Conservation (phyloP, 441 rosid species). For the Dalechampia spathulata region DNA sequence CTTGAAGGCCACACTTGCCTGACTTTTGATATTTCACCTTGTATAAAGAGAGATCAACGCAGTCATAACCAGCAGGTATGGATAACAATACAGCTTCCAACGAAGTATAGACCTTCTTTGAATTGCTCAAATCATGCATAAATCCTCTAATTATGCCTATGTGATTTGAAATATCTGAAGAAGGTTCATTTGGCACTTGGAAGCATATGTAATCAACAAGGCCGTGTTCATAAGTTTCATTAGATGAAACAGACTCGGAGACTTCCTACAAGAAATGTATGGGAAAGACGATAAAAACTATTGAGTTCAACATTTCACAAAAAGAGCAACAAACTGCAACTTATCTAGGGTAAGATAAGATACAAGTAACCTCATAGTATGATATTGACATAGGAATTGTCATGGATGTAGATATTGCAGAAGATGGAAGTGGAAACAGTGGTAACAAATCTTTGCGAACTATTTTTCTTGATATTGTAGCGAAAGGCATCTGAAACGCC, state of each 20-base stretch:
- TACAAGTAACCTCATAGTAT: conserved; percentile 54
- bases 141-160: conserved; percentile 65
- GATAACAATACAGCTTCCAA: conserved; percentile 64
- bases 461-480: conserved; percentile 68
- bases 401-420: conserved; percentile 28
- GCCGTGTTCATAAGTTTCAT: conserved; percentile 28
- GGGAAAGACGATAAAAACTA: not conserved
- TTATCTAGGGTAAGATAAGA: conserved; percentile 4
- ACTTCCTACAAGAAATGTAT: conserved; percentile 31
- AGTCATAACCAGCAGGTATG: conserved; percentile 53
- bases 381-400: conserved; percentile 66
- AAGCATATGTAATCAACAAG: conserved; percentile 66
- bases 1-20: not conserved
- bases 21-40: conserved; percentile 45
- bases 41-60: conserved; percentile 74
- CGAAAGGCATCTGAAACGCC: conserved; percentile 84
- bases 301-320: not conserved
- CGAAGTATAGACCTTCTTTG: conserved; percentile 26
- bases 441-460: conserved; percentile 58
- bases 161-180: conserved; percentile 42
- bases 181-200: conserved; percentile 53
- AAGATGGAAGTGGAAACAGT: conserved; percentile 52
- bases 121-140: conserved; percentile 32
- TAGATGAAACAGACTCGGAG: conserved; percentile 25
- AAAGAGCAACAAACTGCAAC: not conserved